A percentile compares a stretch with the other conserved stretches of the same genome.
Conservation (phyloP, 768 basidiomycete genomes). For the Lactifluus pinguis region DNA sequence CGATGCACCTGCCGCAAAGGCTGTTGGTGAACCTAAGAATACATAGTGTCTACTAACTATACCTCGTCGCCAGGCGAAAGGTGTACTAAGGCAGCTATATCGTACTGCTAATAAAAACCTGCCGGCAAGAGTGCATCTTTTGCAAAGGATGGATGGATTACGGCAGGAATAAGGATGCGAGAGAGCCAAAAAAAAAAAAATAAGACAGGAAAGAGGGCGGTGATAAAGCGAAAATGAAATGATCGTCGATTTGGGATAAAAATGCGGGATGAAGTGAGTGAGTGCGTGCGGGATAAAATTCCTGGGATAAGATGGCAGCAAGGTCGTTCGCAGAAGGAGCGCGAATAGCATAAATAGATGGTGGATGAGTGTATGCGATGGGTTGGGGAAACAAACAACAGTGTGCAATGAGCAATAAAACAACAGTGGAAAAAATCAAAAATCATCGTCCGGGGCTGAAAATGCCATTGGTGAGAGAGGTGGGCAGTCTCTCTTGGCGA, state of each 20-base stretch:
- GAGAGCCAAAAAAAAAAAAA: background rate
- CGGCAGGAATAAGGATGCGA: constrained; percentile 14
- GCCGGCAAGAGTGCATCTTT: constrained; percentile 11
- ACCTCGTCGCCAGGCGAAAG: constrained; percentile 13
- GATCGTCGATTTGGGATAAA: constrained; percentile 8
- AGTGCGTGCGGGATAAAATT: constrained; percentile 12
- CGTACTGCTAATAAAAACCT: constrained; percentile 16
- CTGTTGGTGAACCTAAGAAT: constrained; percentile 21
- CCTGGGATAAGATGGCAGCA: constrained; percentile 18
- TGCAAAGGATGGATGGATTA: constrained; percentile 14
- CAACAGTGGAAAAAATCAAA: constrained; percentile 21
- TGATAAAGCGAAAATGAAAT: constrained; percentile 7
- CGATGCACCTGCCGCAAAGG: constrained; percentile 8
- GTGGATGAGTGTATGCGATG: constrained; percentile 18
- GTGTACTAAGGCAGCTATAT: constrained; percentile 17
- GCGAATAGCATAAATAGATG: constrained; percentile 17
- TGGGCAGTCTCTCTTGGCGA: constrained; percentile 67
- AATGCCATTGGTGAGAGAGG: constrained; percentile 74
- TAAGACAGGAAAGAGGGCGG: background rate
- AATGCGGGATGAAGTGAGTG: constrained; percentile 9
- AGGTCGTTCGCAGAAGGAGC: constrained; percentile 5
- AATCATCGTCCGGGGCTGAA: constrained; percentile 36
- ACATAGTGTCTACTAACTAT: constrained; percentile 25
- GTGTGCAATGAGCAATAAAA: constrained; percentile 17
- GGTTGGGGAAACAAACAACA: constrained; percentile 16